A percentile compares a stretch with the other conserved stretches of the same genome.
Conservation (phyloP, 2,329 filamentous ascomycete genomes). For the Penicillium sp. region DNA sequence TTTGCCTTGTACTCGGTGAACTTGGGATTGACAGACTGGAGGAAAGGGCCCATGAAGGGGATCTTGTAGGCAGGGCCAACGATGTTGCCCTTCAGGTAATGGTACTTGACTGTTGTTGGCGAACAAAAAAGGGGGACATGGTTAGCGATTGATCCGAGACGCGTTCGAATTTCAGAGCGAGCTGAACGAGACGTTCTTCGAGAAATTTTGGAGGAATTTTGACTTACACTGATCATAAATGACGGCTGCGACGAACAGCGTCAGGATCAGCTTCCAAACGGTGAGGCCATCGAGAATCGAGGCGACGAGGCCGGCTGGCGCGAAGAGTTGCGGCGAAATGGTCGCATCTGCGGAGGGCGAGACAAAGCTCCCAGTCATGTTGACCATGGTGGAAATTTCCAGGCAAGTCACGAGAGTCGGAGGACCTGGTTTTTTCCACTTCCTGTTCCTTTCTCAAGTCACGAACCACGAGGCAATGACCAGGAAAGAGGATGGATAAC, state of each 20-base stretch:
- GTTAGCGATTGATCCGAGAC: constrained; percentile 16
- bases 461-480: constrained; percentile 4
- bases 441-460: constrained; percentile 2
- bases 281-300: constrained; percentile 61
- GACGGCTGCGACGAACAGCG: constrained; percentile 69
- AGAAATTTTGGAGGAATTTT: neutral
- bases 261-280: constrained; percentile 68
- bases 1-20: constrained; percentile 90
- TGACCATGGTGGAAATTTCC: constrained; percentile 38
- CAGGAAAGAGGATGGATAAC: neutral
- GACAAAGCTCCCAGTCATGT: constrained; percentile 67
- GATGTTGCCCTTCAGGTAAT: constrained; percentile 74
- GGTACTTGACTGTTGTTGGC: constrained; percentile 65
- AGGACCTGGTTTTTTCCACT: constrained; percentile 1
- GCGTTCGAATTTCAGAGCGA: neutral
- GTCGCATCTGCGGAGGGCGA: constrained; percentile 68
- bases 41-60: constrained; percentile 92
- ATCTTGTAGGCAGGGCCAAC: constrained; percentile 74
- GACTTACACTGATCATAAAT: constrained; percentile 87
- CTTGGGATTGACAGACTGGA: constrained; percentile 87
- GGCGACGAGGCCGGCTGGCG: constrained; percentile 53
- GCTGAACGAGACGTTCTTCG: constrained; percentile 1
- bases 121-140: constrained; percentile 11
- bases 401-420: constrained; percentile 1
- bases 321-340: constrained; percentile 57